phyloP scores from a whole-genome alignment of 805 yeast species.

The Clavispora phyllophila region DNA sequence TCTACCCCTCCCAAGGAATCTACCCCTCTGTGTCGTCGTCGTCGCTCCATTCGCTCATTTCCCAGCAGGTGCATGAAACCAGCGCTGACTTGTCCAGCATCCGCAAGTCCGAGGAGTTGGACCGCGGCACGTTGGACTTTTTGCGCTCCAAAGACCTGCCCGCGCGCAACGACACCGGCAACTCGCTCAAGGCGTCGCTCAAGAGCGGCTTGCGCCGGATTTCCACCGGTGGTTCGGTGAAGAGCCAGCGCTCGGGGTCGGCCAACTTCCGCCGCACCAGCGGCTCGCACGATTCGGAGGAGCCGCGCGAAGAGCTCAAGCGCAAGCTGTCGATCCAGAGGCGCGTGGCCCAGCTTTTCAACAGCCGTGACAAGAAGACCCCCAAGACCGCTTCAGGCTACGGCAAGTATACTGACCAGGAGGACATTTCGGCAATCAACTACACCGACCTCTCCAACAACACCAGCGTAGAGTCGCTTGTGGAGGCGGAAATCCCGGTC shows the following conservation, averaged over 20 bases:
- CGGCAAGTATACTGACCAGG: slow-evolving; percentile 62
- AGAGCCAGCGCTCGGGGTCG: slow-evolving; percentile 13
- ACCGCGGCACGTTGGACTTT: slow-evolving; percentile 30
- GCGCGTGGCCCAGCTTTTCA: slow-evolving; percentile 48
- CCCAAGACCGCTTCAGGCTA: slow-evolving; percentile 75
- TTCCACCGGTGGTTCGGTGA: slow-evolving; percentile 32
- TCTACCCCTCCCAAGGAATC: slow-evolving; percentile 3
- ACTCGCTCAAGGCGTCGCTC: slow-evolving; percentile 30
- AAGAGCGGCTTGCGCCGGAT: slow-evolving; percentile 33
- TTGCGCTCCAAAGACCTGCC: slow-evolving; percentile 28
- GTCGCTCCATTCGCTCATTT: slow-evolving; percentile 27
- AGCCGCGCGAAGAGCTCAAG: slow-evolving; percentile 1
- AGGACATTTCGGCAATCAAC: slow-evolving; percentile 17
- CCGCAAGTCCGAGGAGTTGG: slow-evolving; percentile 17
- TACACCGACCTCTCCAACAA: slow-evolving; percentile 20
- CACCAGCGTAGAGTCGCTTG: slow-evolving; percentile 22
- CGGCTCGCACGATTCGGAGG: slow-evolving; percentile 19
- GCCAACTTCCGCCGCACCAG: slow-evolving; percentile 20
- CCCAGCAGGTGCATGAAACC: slow-evolving; percentile 26
- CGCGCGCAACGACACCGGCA: slow-evolving; percentile 31
- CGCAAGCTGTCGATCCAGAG: slow-evolving; percentile 43
- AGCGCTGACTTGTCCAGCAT: slow-evolving; percentile 15
- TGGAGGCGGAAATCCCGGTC: background rate
- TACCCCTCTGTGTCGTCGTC: slow-evolving; percentile 2
- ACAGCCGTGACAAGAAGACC: slow-evolving; percentile 31